Base-by-base conservation (phyloP, 2,329 filamentous ascomycete species). In the Trichoderma pleuroti region DNA sequence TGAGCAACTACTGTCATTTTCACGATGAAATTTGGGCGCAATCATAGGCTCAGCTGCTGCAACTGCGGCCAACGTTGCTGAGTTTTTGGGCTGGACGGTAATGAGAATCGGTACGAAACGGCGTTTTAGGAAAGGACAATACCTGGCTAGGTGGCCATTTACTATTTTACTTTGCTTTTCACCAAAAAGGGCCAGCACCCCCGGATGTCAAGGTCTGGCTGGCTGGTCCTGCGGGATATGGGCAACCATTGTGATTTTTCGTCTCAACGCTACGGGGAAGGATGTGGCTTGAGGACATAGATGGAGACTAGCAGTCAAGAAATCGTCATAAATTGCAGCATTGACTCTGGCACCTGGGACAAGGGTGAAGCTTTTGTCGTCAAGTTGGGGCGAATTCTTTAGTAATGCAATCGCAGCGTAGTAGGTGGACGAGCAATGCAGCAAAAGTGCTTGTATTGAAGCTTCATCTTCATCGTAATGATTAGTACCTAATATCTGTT, bases 121-220 rank as follows among this genome's bases (percentile, higher is more conserved):
- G 72, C 72, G 72, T 73, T 73, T 63, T n/a, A 59, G 61, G 34
- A 39, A 52, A 54, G 26, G 54, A 21, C 30, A 59, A 70, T 56
- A 56, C 46, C 46, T 70, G 34, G 66, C 39, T 36, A 60, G 66
- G 66, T 36, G 39, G 66, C 56, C 36, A 21, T 61, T 3, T 14
- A 56, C 28, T 60, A 21, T 32, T 63, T 52, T 34, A 30, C 9
- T 56, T 64, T 60, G 12, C 28, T 34, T 54, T 46, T 65, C 30
- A 59, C 16, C 56, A 12, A 10, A n/a, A n/a, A 65, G 60, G 28
- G 60, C 10, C 32, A 10, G 36, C 28, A 64, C 36, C 26, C 46
- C 46, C 57, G 12, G 28, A 18, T 57, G 54, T 16, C 21, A 21
- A 14, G 28, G 18, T 42, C 28, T 24, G 28, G 24, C 28, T 24